Base-by-base conservation (phyloP, 495 filamentous ascomycete genomes). In the Xylaria nigripes region DNA sequence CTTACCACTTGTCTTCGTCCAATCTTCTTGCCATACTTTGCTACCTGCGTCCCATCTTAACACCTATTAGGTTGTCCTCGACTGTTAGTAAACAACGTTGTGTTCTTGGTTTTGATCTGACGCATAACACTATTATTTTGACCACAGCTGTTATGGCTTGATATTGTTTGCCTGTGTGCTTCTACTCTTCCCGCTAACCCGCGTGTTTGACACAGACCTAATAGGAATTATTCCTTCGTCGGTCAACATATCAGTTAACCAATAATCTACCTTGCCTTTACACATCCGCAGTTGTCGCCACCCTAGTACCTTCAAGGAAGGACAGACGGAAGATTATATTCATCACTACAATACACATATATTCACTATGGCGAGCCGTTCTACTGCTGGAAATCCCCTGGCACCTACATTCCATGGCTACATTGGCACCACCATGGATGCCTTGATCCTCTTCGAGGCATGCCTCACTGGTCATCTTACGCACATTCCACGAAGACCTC, bases 401-500 rank as follows among this genome's bases (percentile, higher is more conserved):
- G 22, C 22, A 8, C 71, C 74, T 2, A 86, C 86, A 22, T 86
- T 80, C 66, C 66, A 63, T 19, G 86, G 85, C n/a, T 82, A 83
- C 59, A 77, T 91, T 55, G 75, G 73, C 19, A 85, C 81, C 38
- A 90, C 86, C 0, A 77, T 84, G 41, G 88, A 92, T 70, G 87
- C 86, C 1, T 68, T 91, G 49, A 73, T 87, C 12, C 73, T 93
- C 10, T 87, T 92, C 62, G 84, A 90, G 62, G 84, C 82, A 1
- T 86, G 84, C 60, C 76, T 93, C 48, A 74, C 72, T 13, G 88
- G 90, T 9, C 65, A 69, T 6, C 69, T 93, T 13, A 76, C 77
- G 25, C 87, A 91, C 66, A 83, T 90, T 13, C 81, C 86, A 10
- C 85, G 91, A 21, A 81, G 91, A 22, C 91, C 91, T 0, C 87